Evolutionary conservation across 192 early-diverging fungal species (phyloP).

Genomic region (Rhizoclosmatium sp.): DNA sequence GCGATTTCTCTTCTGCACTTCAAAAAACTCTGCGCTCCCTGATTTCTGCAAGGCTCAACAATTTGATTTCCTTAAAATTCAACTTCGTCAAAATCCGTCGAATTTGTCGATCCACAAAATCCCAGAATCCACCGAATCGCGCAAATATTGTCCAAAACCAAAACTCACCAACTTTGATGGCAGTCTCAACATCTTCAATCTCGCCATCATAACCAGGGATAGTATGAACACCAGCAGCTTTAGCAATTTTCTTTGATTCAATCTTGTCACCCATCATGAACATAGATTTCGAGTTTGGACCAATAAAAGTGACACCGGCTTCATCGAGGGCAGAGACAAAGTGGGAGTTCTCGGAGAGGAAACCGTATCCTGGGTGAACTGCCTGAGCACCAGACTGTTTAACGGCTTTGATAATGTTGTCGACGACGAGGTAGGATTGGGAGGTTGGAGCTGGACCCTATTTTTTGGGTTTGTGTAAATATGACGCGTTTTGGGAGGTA

Average conservation of each 20-base stretch:
- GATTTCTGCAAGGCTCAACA: too few species aligned
- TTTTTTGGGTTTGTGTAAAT: neutral
- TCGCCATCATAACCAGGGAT: constrained; percentile 92
- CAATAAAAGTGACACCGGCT: constrained; percentile 86
- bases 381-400: constrained; percentile 83
- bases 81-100: too few species aligned
- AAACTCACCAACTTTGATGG: constrained; percentile 68
- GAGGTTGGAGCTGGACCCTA: constrained; percentile 78
- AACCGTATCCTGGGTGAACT: constrained; percentile 93
- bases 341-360: constrained; percentile 87
- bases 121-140: neutral
- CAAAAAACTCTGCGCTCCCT: too few species aligned
- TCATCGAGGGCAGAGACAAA: constrained; percentile 84
- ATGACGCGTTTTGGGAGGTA: neutral
- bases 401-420: constrained; percentile 80
- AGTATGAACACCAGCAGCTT: constrained; percentile 84
- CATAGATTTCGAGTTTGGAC: constrained; percentile 94
- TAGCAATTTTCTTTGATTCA: constrained; percentile 94
- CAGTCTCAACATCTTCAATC: constrained; percentile 74
- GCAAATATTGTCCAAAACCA: too few species aligned
- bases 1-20: too few species aligned
- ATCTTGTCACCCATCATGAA: constrained; percentile 98
- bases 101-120: too few species aligned
- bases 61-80: too few species aligned
- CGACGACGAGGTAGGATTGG: constrained; percentile 84